phyloP scores from a whole-genome alignment of 805 yeast species.

The Saturnispora quitensis region DNA sequence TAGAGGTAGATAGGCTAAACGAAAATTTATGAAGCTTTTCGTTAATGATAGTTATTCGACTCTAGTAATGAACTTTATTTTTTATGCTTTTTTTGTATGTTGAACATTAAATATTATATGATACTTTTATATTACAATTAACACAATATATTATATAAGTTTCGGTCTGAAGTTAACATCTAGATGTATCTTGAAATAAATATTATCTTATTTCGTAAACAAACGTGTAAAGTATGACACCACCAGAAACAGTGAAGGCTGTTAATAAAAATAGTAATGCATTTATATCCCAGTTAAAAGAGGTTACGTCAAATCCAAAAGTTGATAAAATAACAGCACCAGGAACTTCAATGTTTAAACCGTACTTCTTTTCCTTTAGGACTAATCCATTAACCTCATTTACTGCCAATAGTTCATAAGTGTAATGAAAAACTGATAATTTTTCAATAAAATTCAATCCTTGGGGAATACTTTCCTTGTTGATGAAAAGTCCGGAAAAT shows the following conservation, averaged over 20 bases:
- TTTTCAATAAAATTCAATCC: slow-evolving; percentile 67
- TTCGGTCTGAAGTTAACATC: background rate
- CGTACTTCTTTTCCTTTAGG: slow-evolving; percentile 81
- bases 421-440: slow-evolving; percentile 88
- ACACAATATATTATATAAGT: background rate
- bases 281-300: slow-evolving; percentile 56
- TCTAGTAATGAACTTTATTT: background rate
- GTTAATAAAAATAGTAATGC: slow-evolving; percentile 50
- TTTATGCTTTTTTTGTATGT: background rate
- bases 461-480: slow-evolving; percentile 49
- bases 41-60: background rate
- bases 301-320: slow-evolving; percentile 84
- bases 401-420: slow-evolving; percentile 85
- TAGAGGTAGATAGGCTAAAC: background rate
- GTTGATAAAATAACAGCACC: slow-evolving; percentile 96
- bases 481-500: slow-evolving; percentile 90
- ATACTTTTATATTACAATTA: background rate
- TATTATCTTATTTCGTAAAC: slow-evolving; percentile 64
- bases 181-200: background rate
- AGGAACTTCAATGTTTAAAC: slow-evolving; percentile 90
- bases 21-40: background rate
- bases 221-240: slow-evolving; percentile 58
- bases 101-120: background rate
- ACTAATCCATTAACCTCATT: slow-evolving; percentile 87
- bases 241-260: slow-evolving; percentile 59